Percentiles rank a stretch among this genome's conserved stretches.
Evolutionary conservation across 78 protist species (phyloP).

Genomic region (Corallochytrium limacisporum): DNA sequence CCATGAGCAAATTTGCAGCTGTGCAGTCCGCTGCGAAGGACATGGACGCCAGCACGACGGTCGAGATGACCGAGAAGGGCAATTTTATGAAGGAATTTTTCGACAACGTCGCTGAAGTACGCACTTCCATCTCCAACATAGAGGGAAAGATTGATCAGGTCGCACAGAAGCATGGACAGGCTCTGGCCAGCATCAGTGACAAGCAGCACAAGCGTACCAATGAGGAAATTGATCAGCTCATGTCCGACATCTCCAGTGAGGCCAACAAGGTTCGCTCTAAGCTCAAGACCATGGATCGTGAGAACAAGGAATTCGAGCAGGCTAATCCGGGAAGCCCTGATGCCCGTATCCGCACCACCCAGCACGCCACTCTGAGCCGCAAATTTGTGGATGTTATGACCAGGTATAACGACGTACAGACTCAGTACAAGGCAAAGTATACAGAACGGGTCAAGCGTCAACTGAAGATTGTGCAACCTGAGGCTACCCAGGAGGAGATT

Average conservation of each 20-base stretch:
- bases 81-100: too few species aligned
- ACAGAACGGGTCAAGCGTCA: slow-evolving; percentile 62
- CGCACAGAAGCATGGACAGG: slow-evolving; percentile 15
- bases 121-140: too few species aligned
- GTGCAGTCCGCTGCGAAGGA: too few species aligned
- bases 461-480: slow-evolving; percentile 50
- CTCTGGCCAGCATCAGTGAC: slow-evolving; percentile 15
- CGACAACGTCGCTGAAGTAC: too few species aligned
- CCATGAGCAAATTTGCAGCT: too few species aligned
- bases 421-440: slow-evolving; percentile 37
- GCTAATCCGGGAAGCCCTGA: background rate
- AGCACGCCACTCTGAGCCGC: slow-evolving; percentile 43
- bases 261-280: background rate
- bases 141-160: background rate
- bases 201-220: background rate
- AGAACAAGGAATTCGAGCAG: background rate
- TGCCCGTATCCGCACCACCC: slow-evolving; percentile 7
- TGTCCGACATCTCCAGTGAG: background rate
- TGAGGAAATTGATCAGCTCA: background rate
- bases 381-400: slow-evolving; percentile 61
- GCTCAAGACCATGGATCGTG: background rate
- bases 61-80: too few species aligned
- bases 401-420: slow-evolving; percentile 53
- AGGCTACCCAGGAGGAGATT: slow-evolving; percentile 65
- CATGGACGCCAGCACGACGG: too few species aligned